These are phyloP conservation scores for Bisporella sp. DNA, from an alignment of 2,329 filamentous ascomycete genomes.

Conservation along the genomic window DNA sequence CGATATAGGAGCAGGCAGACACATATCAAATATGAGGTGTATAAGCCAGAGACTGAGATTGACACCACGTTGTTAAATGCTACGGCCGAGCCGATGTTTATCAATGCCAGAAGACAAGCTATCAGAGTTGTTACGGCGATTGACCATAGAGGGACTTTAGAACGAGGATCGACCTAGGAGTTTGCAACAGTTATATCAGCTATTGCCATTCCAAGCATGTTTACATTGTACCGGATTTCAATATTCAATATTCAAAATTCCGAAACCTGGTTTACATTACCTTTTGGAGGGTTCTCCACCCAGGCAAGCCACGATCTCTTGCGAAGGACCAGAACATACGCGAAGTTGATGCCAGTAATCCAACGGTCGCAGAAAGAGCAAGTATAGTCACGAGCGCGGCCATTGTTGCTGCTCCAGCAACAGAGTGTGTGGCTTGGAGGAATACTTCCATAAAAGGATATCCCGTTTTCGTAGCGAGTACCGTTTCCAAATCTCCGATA, in stretches of 20 bases:
- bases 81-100: slow-evolving; percentile 33
- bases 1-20: slow-evolving; percentile 34
- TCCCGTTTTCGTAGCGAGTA: slow-evolving; percentile 39
- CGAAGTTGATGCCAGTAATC: slow-evolving; percentile 31
- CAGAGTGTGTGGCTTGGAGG: slow-evolving; percentile 33
- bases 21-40: slow-evolving; percentile 35
- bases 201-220: no score
- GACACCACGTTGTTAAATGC: slow-evolving; percentile 38
- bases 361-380: slow-evolving; percentile 31
- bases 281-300: background rate
- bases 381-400: slow-evolving; percentile 20
- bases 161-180: slow-evolving; percentile 14
- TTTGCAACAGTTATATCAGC: background rate
- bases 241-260: no score
- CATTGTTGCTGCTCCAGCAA: slow-evolving; percentile 29
- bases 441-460: slow-evolving; percentile 55
- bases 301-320: slow-evolving; percentile 26
- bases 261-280: background rate
- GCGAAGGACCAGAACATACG: slow-evolving; percentile 36
- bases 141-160: slow-evolving; percentile 15
- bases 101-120: slow-evolving; percentile 27
- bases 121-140: slow-evolving; percentile 27
- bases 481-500: slow-evolving; percentile 26
- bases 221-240: no score
- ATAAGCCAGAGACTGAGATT: slow-evolving; percentile 31